Percentiles rank a stretch among this genome's conserved stretches.
Conservation (phyloP, 139 green algal genomes). For the Coccomyxa sp. region DNA sequence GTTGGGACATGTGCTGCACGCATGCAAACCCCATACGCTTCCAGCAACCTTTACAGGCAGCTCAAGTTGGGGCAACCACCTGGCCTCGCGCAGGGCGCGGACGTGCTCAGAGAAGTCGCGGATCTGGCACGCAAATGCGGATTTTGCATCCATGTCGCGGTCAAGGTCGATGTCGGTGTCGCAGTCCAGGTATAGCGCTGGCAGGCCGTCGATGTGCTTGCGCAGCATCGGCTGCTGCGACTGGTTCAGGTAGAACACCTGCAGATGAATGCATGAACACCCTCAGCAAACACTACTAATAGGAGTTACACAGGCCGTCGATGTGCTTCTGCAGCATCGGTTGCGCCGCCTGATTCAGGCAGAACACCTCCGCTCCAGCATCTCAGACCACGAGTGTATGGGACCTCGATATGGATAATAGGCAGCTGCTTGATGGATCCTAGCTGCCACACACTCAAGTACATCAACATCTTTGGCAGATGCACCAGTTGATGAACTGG, state of each 20-base stretch:
- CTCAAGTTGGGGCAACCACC: too few species aligned
- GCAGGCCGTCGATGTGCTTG: constrained; percentile 31
- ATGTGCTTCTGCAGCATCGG: too few species aligned
- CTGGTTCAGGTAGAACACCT: constrained; percentile 19
- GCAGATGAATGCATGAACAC: not conserved
- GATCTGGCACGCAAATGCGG: constrained; percentile 36
- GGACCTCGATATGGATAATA: too few species aligned
- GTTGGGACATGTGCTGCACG: too few species aligned
- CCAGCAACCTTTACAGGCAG: too few species aligned
- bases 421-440: too few species aligned
- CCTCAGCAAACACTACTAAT: not conserved
- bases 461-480: too few species aligned
- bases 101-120: constrained; percentile 41
- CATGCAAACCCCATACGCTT: too few species aligned
- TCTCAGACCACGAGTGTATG: too few species aligned
- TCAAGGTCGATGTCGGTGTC: constrained; percentile 60
- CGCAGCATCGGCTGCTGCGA: constrained; percentile 17
- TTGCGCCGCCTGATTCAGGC: not conserved
- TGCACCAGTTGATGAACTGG: too few species aligned
- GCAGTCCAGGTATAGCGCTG: constrained; percentile 70
- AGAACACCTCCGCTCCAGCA: not conserved
- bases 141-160: constrained; percentile 47
- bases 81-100: not conserved
- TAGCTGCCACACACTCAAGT: too few species aligned
- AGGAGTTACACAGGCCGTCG: not conserved